These are phyloP conservation scores for Rhododendron molle DNA, from an alignment of 148 eudicot species.

Conservation along the genomic window DNA sequence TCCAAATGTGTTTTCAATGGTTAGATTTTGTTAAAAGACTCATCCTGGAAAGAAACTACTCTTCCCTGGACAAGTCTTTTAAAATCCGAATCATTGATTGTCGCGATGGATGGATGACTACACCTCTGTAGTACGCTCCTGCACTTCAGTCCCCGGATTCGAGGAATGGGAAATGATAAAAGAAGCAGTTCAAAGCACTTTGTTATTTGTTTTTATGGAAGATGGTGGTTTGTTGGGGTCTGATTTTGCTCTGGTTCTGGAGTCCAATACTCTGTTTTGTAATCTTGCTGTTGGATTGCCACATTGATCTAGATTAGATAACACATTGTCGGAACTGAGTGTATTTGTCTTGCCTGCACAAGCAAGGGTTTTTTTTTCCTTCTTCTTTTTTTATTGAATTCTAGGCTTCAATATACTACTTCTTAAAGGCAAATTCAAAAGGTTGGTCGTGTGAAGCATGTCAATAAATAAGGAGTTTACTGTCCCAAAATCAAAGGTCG, in stretches of 20 bases:
- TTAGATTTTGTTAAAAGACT: not conserved
- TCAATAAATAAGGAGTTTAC: not conserved
- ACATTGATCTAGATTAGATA: not conserved
- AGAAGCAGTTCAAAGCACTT: not conserved
- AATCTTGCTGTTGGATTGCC: not conserved
- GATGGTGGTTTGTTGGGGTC: not conserved
- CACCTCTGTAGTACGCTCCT: no score
- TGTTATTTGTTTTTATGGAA: no score
- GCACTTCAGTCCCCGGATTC: no score
- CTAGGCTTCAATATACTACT: not conserved
- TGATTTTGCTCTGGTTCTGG: not conserved
- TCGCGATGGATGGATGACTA: no score
- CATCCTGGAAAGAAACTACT: not conserved
- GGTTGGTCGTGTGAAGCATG: not conserved
- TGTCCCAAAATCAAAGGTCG: not conserved
- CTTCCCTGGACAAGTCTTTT: no score
- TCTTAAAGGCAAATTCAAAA: not conserved
- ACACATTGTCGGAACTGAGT: not conserved
- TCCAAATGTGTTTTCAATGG: not conserved
- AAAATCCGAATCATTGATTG: no score
- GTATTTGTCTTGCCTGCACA: not conserved
- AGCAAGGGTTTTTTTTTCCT: not conserved
- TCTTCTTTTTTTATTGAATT: not conserved
- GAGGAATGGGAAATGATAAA: not conserved
- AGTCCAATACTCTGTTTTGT: not conserved